A percentile compares a stretch with the other conserved stretches of the same genome.
Conservation (phyloP, 495 filamentous ascomycete genomes). For the Lasiosphaeria hispida region DNA sequence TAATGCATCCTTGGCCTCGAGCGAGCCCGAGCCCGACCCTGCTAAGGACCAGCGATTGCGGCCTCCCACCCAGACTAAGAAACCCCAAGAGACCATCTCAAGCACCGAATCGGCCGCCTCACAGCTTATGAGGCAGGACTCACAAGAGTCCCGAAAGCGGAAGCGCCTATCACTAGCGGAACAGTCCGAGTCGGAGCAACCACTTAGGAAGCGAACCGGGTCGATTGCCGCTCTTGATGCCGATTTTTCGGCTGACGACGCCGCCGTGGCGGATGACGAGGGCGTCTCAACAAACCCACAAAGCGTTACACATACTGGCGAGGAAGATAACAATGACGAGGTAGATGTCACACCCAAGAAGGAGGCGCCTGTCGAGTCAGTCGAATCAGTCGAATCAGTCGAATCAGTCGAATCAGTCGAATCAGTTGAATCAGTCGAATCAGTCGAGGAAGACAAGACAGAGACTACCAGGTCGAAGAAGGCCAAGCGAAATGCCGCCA, state of each 20-base stretch:
- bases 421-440: slow-evolving; percentile 25
- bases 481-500: slow-evolving; percentile 38
- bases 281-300: slow-evolving; percentile 37
- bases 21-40: slow-evolving; percentile 34
- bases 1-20: slow-evolving; percentile 34
- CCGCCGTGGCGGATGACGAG: slow-evolving; percentile 43
- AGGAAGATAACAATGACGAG: slow-evolving; percentile 37
- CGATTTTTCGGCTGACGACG: slow-evolving; percentile 37
- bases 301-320: slow-evolving; percentile 41
- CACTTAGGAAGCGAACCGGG: slow-evolving; percentile 56
- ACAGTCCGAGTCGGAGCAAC: slow-evolving; percentile 49
- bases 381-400: slow-evolving; percentile 32
- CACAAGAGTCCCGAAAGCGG: slow-evolving; percentile 48
- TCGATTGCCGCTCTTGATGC: slow-evolving; percentile 38
- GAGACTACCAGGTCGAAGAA: slow-evolving; percentile 32
- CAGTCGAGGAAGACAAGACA: slow-evolving; percentile 27
- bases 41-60: slow-evolving; percentile 15
- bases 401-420: slow-evolving; percentile 30
- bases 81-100: slow-evolving; percentile 21
- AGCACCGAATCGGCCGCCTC: slow-evolving; percentile 17
- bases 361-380: slow-evolving; percentile 17
- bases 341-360: slow-evolving; percentile 17
- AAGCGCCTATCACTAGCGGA: slow-evolving; percentile 48
- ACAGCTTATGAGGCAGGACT: slow-evolving; percentile 20
- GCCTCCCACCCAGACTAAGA: slow-evolving; percentile 29